Evolutionary conservation across 2,329 filamentous ascomycete genomes (phyloP).

Genomic region (Westerdykella sp.): DNA sequence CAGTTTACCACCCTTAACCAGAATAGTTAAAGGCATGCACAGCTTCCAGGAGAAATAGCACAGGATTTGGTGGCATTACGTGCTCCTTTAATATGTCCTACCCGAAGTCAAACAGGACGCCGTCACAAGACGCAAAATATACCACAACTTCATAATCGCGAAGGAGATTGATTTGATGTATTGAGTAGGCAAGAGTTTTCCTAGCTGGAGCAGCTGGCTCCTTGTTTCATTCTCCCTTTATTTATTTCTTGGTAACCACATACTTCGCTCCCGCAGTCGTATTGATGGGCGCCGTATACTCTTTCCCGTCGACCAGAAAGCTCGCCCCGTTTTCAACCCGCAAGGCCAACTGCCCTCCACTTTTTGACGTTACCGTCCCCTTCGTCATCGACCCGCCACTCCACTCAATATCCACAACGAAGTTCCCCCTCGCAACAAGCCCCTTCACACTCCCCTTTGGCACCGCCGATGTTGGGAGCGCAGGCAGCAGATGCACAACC

Average conservation of each 20-base stretch:
- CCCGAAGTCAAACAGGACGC: no score
- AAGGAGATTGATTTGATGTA: no score
- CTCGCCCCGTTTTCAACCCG: constrained; percentile 8
- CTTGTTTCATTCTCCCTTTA: no score
- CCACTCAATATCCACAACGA: constrained; percentile 17
- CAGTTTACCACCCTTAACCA: no score
- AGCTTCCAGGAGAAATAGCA: no score
- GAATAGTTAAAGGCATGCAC: no score
- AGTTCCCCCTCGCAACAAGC: constrained; percentile 11
- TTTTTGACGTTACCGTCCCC: constrained; percentile 5
- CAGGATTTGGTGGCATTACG: no score
- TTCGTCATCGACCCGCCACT: constrained; percentile 3
- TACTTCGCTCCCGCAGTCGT: constrained; percentile 2
- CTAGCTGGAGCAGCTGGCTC: no score
- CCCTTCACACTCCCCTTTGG: constrained; percentile 11
- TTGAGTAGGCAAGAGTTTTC: no score
- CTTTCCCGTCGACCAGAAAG: constrained; percentile 4
- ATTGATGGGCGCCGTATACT: constrained; percentile 1
- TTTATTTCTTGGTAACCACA: constrained; percentile 1
- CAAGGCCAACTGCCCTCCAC: constrained; percentile 13
- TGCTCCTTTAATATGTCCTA: no score
- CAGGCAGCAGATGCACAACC: constrained; percentile 11
- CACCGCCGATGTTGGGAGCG: constrained; percentile 8
- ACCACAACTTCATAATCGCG: no score
- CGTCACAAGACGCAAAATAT: no score